These are phyloP conservation scores for Tripterygium wilfordii DNA, from an alignment of 177 flowering plant species.

Conservation along the genomic window DNA sequence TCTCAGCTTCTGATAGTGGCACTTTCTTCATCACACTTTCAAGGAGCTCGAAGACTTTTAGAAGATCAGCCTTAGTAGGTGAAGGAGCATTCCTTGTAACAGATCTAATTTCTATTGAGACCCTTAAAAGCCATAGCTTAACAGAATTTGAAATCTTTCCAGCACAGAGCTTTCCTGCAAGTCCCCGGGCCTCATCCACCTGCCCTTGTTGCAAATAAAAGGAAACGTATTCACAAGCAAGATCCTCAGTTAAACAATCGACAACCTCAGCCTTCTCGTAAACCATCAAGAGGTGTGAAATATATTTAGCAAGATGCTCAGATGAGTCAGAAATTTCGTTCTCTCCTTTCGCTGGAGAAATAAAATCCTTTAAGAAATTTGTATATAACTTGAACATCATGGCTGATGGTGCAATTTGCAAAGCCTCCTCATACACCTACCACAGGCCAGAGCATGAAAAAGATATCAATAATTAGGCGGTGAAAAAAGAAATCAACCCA, in stretches of 20 bases:
- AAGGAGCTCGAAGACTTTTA: slow-evolving; percentile 50
- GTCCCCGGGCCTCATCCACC: slow-evolving; percentile 58
- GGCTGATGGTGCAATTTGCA: slow-evolving; percentile 45
- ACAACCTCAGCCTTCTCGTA: slow-evolving; percentile 65
- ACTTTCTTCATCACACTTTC: slow-evolving; percentile 36
- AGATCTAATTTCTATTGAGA: slow-evolving; percentile 54
- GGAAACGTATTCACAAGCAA: slow-evolving; percentile 68
- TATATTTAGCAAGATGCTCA: slow-evolving; percentile 16
- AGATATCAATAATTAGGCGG: not conserved
- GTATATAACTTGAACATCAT: slow-evolving; percentile 50
- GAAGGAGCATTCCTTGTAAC: slow-evolving; percentile 27
- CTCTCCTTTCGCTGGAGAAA: slow-evolving; percentile 27
- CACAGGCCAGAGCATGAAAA: not conserved
- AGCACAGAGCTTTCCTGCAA: slow-evolving; percentile 54
- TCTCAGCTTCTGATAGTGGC: slow-evolving; percentile 55
- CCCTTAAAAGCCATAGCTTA: slow-evolving; percentile 57
- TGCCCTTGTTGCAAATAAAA: slow-evolving; percentile 50
- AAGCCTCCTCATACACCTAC: slow-evolving; percentile 84
- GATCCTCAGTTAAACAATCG: slow-evolving; percentile 69
- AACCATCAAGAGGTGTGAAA: slow-evolving; percentile 40
- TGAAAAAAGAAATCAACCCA: not conserved
- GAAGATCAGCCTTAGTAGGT: slow-evolving; percentile 40
- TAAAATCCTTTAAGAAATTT: slow-evolving; percentile 52
- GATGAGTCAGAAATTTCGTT: slow-evolving; percentile 11
- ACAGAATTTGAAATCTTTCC: slow-evolving; percentile 42